phyloP scores from a whole-genome alignment of 169 alveolate genomes.

The Eimeria acervulina region DNA sequence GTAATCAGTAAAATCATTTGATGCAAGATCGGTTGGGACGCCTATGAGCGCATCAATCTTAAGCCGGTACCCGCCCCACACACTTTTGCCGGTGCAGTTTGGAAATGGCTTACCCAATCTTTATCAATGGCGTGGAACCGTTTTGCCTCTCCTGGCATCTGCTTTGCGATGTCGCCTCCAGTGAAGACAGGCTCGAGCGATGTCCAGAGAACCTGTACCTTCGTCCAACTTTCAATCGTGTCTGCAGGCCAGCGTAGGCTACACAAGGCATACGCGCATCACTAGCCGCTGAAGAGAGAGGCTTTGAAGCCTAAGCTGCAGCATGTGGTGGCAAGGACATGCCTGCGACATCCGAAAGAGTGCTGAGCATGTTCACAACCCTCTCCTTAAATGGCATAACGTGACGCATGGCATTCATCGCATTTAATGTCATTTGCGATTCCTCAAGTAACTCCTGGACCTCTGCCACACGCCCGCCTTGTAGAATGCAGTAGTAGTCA shows the following conservation, averaged over 20 bases:
- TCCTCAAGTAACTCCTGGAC: conserved; percentile 96
- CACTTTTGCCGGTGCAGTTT: background rate
- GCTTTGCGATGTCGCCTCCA: conserved; percentile 99
- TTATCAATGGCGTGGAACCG: conserved; percentile 97
- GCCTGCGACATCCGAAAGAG: conserved; percentile 94
- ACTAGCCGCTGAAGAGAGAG: background rate
- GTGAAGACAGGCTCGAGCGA: conserved; percentile 98
- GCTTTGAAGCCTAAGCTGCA: background rate
- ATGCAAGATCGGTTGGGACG: background rate
- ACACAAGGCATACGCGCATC: background rate
- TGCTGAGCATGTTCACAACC: conserved; percentile 91
- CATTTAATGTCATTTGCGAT: conserved; percentile 94
- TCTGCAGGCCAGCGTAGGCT: conserved; percentile 85
- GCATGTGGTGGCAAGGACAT: conserved; percentile 16
- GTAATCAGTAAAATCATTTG: background rate
- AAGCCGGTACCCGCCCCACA: background rate
- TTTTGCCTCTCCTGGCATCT: conserved; percentile 98
- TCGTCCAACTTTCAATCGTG: conserved; percentile 98
- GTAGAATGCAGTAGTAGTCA: conserved; percentile 92
- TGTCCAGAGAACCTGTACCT: conserved; percentile 98
- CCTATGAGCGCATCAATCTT: background rate
- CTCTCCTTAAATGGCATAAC: conserved; percentile 96
- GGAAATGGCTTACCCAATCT: conserved; percentile 90
- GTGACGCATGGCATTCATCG: conserved; percentile 96
- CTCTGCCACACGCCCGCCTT: conserved; percentile 94